These are phyloP conservation scores for Ustilago trichophora DNA, from an alignment of 1,284 basidiomycete species.

Conservation along the genomic window DNA sequence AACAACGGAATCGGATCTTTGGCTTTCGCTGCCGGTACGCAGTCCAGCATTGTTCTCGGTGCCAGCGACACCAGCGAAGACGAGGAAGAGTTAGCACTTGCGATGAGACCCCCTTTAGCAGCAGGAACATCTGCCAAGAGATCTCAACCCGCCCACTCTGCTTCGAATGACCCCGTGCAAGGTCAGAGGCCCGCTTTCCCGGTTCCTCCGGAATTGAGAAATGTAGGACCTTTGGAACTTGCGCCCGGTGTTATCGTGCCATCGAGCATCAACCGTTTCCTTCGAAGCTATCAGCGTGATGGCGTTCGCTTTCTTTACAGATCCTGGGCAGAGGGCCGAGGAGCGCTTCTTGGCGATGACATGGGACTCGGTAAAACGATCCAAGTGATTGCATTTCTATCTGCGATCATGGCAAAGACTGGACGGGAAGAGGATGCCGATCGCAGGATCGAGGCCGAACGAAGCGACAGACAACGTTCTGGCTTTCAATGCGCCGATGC, in stretches of 20 bases:
- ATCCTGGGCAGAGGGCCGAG: slow-evolving; percentile 73
- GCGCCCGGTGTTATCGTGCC: slow-evolving; percentile 71
- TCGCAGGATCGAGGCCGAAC: slow-evolving; percentile 71
- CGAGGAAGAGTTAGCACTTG: slow-evolving; percentile 27
- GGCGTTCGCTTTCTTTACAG: slow-evolving; percentile 80
- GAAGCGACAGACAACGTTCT: slow-evolving; percentile 19
- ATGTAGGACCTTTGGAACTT: slow-evolving; percentile 16
- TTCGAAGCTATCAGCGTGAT: slow-evolving; percentile 84
- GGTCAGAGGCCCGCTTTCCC: slow-evolving; percentile 27
- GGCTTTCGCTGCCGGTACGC: not conserved
- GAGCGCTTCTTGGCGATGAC: slow-evolving; percentile 84
- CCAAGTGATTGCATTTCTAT: slow-evolving; percentile 85
- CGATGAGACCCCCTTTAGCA: slow-evolving; percentile 4
- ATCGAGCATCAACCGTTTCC: slow-evolving; percentile 77
- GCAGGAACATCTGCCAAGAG: not conserved
- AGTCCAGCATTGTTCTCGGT: not conserved
- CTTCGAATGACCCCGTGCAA: not conserved
- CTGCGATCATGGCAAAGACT: slow-evolving; percentile 82
- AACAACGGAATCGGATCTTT: slow-evolving; percentile 1
- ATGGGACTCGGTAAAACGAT: slow-evolving; percentile 82
- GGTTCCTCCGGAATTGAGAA: slow-evolving; percentile 10
- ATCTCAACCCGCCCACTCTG: too few relatives aligned
- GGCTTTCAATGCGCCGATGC: slow-evolving; percentile 32
- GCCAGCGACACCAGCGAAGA: slow-evolving; percentile 15
- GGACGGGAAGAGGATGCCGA: slow-evolving; percentile 74